Conservation (phyloP, 768 basidiomycete species). For the Boletus insuetus region DNA sequence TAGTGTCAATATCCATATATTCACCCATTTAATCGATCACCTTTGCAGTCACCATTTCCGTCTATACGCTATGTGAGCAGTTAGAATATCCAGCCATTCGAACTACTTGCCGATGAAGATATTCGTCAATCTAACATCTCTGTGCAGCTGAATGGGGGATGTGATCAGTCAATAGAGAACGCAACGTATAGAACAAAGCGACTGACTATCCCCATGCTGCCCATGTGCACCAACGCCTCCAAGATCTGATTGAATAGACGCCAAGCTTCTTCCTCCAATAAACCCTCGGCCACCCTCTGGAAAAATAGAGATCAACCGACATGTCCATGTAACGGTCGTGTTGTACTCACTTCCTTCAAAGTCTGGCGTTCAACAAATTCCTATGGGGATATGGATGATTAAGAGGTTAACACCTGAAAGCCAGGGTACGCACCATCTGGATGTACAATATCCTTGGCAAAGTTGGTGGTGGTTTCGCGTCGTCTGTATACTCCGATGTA, state of each 20-base stretch:
- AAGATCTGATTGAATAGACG: constrained; percentile 84
- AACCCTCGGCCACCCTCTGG: constrained; percentile 73
- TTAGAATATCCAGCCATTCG: too few species aligned
- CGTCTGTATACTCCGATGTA: constrained; percentile 31
- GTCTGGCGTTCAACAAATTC: constrained; percentile 93
- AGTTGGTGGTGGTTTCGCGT: too few species aligned
- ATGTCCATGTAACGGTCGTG: neutral
- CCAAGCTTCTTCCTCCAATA: constrained; percentile 87
- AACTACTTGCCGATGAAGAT: too few species aligned
- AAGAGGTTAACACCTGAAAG: neutral
- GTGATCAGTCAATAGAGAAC: too few species aligned
- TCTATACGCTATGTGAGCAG: too few species aligned
- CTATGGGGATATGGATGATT: constrained; percentile 33
- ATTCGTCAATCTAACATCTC: too few species aligned
- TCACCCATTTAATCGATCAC: too few species aligned
- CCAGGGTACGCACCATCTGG: constrained; percentile 71
- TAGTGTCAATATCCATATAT: too few species aligned
- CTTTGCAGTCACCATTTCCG: too few species aligned
- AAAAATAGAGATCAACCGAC: neutral
- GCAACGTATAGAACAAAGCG: too few species aligned
- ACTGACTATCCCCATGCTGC: too few species aligned
- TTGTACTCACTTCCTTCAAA: constrained; percentile 62
- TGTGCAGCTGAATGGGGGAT: too few species aligned
- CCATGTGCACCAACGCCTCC: constrained; percentile 89
- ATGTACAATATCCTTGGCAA: constrained; percentile 75